Evolutionary conservation across 768 basidiomycete genomes (phyloP), one percentile per base, ranked within the genome.

Genomic region (Daedaleopsis nitida): DNA sequence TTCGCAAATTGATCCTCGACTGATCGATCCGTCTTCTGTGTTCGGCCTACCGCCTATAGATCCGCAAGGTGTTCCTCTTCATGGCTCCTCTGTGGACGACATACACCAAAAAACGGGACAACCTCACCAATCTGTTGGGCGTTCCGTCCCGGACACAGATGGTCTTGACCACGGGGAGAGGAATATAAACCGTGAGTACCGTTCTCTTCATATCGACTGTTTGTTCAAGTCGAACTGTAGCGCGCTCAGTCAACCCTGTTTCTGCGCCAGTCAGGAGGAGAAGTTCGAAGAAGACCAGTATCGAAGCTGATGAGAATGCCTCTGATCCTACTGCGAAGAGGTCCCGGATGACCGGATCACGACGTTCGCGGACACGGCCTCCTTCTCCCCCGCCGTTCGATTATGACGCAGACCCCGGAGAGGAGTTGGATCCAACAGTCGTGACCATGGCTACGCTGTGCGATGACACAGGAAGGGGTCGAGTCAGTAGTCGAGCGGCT

Each of bases 401-500:
- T 69, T 76, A 81, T 24, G 77, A 80, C 55, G 85, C 83, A 0
- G 83, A 84, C 69, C 86, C 88, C 5, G 90, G 90, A 21, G 89
- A 90, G 68, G 86, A 89, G 37, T 75, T 93, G 50, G 91, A 93
- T 65, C 91, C 91, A n/a, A 92, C 91, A 0, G 77, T 83, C 9
- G 77, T 90, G n/a, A 92, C 91, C 6, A 93, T 93, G 91, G 89
- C 90, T 16, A 73, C 84, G 0, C 78, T 93, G 5, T 94, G 92
- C 70, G 82, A 78, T 35, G 92, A 94, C 68, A 88, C 81, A 0
- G 91, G 91, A 11, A 85, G 86, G 65, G 92, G 92, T 7, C 84
- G 92, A 43, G 79, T 93, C 52, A 92, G 90, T 68, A 87, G 83
- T 67, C 92, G 89, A 71, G 91, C 89, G 0, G 78, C 80, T 10